Percentiles rank a stretch among this genome's conserved stretches.
Conservation (phyloP, 768 basidiomycete species). For the Dacryopinax primogenitus region DNA sequence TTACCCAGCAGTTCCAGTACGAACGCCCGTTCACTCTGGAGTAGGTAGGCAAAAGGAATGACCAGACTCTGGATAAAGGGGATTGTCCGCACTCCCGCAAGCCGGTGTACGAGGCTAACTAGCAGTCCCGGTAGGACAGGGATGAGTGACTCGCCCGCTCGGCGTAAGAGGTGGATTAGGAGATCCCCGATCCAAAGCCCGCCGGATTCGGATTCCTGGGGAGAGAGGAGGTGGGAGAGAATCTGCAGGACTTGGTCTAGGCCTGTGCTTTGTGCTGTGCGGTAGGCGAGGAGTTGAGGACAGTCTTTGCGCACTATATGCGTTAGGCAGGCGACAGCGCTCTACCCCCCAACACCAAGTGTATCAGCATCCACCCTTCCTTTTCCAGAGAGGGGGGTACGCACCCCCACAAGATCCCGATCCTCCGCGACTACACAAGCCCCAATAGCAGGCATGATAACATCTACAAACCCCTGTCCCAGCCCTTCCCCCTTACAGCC, state of each 20-base stretch:
- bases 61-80: slow-evolving; percentile 88
- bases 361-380: neutral
- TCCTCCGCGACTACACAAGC: slow-evolving; percentile 65
- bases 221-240: slow-evolving; percentile 60
- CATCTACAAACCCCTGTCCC: slow-evolving; percentile 67
- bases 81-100: slow-evolving; percentile 76
- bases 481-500: slow-evolving; percentile 49
- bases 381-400: slow-evolving; percentile 14
- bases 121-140: slow-evolving; percentile 80
- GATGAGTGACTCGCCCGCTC: slow-evolving; percentile 63
- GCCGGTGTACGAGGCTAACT: slow-evolving; percentile 66
- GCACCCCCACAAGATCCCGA: slow-evolving; percentile 48
- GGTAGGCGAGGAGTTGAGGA: slow-evolving; percentile 67
- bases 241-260: slow-evolving; percentile 42
- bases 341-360: slow-evolving; percentile 33
- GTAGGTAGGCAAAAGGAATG: slow-evolving; percentile 86
- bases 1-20: slow-evolving; percentile 66
- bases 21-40: slow-evolving; percentile 71
- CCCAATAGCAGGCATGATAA: slow-evolving; percentile 65
- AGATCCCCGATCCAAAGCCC: slow-evolving; percentile 90
- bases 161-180: slow-evolving; percentile 81
- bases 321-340: slow-evolving; percentile 70
- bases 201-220: slow-evolving; percentile 73
- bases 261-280: slow-evolving; percentile 52
- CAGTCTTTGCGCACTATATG: slow-evolving; percentile 77